Evolutionary conservation across 441 rosid species (phyloP), one percentile per base, ranked within the genome.

Genomic region (Manihot esculenta): DNA sequence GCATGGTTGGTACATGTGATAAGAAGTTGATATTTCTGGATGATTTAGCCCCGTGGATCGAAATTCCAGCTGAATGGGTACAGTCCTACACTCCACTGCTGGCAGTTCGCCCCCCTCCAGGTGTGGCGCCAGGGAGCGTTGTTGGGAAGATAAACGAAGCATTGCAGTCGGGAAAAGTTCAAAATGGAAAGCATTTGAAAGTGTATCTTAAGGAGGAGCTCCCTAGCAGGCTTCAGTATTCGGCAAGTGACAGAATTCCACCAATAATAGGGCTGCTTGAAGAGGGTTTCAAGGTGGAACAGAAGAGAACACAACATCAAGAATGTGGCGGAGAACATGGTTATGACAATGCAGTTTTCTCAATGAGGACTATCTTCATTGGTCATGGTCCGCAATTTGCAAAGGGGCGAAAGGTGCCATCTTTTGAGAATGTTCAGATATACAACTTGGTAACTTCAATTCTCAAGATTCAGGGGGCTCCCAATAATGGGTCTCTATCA

Each of bases 1-100:
- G 99, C 26, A 94, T 94, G 98, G 99, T 94, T 55, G 98, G 99
- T 35, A 94, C 94, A 11, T 94, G 99, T 64, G 97, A 90, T 73
- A 81, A 85, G 54, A 92, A 94, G 76, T 30, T 90, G 58, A 78
- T 94, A 33, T 74, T 86, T 45, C 72, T 94, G 2, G 93, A 92
- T 64, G 96, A 92, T 84, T 83, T 94, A 72, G 83, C 86, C 24
- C 75, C 91, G 54, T 92, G 94, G 93, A 80, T 92, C 58, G 66
- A 82, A 35, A 83, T 92, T 63, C 92, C 96, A 0, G 66, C 75
- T 0, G 81, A 74, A 14, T 92, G 99, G 97, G 89, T 94, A 71
- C 94, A 84, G 42, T 78, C 82, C 6, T 86, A 89, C 62, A 77
- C 80, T 64, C 96, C 99, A 0, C 68, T 90, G 83, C 89, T 92